Evolutionary conservation across 2,329 filamentous ascomycete genomes (phyloP), one percentile per base, ranked within the genome.

Genomic region (Xylogone sp.): DNA sequence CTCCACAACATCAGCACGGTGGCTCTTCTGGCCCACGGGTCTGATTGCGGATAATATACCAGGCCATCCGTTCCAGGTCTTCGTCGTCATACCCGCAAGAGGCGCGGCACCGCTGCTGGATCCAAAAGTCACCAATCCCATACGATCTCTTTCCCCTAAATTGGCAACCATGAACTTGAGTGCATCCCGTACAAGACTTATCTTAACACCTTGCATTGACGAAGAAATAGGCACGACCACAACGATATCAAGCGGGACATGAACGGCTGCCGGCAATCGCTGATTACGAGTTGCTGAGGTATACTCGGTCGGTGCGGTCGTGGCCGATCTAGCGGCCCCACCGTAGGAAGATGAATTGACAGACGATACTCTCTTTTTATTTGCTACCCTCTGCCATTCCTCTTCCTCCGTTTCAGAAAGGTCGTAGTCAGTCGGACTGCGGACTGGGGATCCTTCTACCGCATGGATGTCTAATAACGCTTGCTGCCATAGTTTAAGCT

Each of bases 141-240:
- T 96, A 43, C 94, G 88, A 68, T 99, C 94, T 49, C 91, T 83
- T 60, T 97, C 91, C 27, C 94, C 94, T 1, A 99, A 82, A 45
- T 84, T 93, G 59, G 87, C 81, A 2, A 99, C 90, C 69, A 99
- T 86, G 68, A 97, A 99, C 53, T 88, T 90, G 31, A 99, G 78
- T 0, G 93, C 88, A 69, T 99, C 94, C 42, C 91, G 86, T 13
- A 99, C 83, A 1, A 99, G 78, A 55, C 93, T 96, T 65, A 97
- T 97, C 74, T 99, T 99, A 54, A 99, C 82, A n/a, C 94, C 94
- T 70, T 97, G 94, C 93, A 97, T 99, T 0, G 94, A 97, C 1
- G 93, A 96, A 0, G 94, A 97, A 5, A 99, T 91, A 0, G 94
- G 94, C 29, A 99, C 92, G 20, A 99, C 94, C 1, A 97, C 90